Evolutionary conservation across 495 filamentous ascomycete genomes (phyloP), one percentile per base, ranked within the genome.

Genomic region (Lasiosphaeris hirsuta): DNA sequence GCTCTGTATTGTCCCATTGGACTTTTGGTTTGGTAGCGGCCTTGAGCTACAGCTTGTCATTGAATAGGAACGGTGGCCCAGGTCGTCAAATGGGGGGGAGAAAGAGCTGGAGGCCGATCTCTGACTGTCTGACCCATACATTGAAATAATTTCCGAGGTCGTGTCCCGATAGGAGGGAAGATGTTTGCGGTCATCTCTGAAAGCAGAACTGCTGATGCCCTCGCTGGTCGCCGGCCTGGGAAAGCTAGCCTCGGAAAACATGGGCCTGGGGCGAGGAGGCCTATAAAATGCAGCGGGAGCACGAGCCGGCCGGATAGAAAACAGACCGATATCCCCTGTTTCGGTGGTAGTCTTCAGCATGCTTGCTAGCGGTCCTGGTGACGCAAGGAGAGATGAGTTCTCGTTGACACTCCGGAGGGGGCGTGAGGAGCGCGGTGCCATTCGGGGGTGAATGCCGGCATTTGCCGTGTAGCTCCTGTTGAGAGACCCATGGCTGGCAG

Each of bases 331-430:
- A 52, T 88, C 84, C 13, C 86, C 87, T 1, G 82, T 81, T 68
- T 89, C 87, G 0, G 86, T 89, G 0, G 79, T 85, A 8, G 81
- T 88, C 66, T 80, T 87, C 41, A 90, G 78, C 86, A 90, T 88
- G 65, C 82, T 81, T 58, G 80, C 74, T 18, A 78, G 54, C 7
- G 77, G 74, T 0, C 72, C 76, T n/a, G 73, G 77, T 0, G 75
- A 78, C 35, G 65, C 62, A 10, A 78, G 58, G 44, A 75, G 61
- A 15, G 69, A 67, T 0, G 61, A 50, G 40, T 72, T 72, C 46
- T 73, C 70, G 18, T 72, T 71, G 9, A 71, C 62, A 42, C 63
- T 70, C 38, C 70, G 68, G 10, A 76, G 69, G 4, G 73, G 71
- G 37, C 50, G 61, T 7, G 52, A 48, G 47, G 17, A 40, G 65